Conservation (phyloP, 2,329 filamentous ascomycete species). For the Colletotrichum cuscutae region DNA sequence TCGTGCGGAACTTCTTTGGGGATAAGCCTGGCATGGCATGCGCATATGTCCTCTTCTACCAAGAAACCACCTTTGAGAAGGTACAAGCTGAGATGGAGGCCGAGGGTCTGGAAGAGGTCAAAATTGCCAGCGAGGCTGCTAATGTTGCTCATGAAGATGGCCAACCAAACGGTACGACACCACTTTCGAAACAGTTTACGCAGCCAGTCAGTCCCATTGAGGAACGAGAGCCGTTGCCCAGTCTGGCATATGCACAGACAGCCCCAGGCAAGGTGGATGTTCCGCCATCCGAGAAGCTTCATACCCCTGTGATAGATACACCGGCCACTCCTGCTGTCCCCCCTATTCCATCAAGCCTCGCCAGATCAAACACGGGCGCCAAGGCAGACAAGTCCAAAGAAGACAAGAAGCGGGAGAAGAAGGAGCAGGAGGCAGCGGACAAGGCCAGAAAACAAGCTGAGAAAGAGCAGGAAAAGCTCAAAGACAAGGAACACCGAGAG, state of each 20-base stretch:
- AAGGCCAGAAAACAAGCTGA: slow-evolving; percentile 57
- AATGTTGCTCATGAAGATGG: slow-evolving; percentile 61
- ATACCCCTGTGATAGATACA: slow-evolving; percentile 46
- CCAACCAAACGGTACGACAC: slow-evolving; percentile 51
- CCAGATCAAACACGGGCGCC: slow-evolving; percentile 36
- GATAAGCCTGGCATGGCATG: slow-evolving; percentile 91
- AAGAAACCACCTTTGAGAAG: slow-evolving; percentile 82
- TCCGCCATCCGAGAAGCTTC: slow-evolving; percentile 36
- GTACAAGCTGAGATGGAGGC: slow-evolving; percentile 83
- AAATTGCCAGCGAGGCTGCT: slow-evolving; percentile 66
- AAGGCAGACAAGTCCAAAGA: slow-evolving; percentile 61
- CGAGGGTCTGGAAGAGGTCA: slow-evolving; percentile 75
- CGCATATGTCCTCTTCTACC: slow-evolving; percentile 97
- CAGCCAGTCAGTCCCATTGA: slow-evolving; percentile 57
- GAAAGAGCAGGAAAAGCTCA: slow-evolving; percentile 56
- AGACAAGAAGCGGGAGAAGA: slow-evolving; percentile 74
- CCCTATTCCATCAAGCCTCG: slow-evolving; percentile 39
- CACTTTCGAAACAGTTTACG: slow-evolving; percentile 62
- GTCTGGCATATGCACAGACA: slow-evolving; percentile 74
- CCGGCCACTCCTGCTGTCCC: slow-evolving; percentile 43
- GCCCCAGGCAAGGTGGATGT: slow-evolving; percentile 57
- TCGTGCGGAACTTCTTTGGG: slow-evolving; percentile 96
- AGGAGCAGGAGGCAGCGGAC: slow-evolving; percentile 69
- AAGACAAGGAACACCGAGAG: slow-evolving; percentile 55
- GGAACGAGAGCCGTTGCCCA: slow-evolving; percentile 64